Conservation (phyloP, 2,329 filamentous ascomycete species). For the Coniochaeta hoffmannii region DNA sequence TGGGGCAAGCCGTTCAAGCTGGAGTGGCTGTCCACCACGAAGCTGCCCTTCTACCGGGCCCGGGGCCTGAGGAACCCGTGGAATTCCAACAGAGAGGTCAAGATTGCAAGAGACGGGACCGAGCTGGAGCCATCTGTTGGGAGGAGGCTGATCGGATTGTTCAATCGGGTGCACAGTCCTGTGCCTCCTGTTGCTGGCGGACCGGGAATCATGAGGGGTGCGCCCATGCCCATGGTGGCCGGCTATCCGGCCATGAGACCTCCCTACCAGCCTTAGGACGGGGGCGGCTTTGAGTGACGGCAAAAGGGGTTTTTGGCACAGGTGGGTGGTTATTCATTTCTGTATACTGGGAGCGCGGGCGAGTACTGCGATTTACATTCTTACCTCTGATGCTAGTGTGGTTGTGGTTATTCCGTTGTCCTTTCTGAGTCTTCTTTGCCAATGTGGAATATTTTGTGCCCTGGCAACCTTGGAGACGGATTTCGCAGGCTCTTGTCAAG, state of each 20-base stretch:
- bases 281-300: not conserved
- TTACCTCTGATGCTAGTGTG: not conserved
- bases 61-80: conserved; percentile 83
- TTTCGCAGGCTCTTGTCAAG: no score
- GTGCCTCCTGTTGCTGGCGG: conserved; percentile 15
- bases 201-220: not conserved
- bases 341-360: not conserved
- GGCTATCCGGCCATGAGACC: conserved; percentile 29
- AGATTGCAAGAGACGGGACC: conserved; percentile 91
- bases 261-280: conserved; percentile 22
- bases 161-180: conserved; percentile 51
- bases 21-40: conserved; percentile 79
- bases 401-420: not conserved
- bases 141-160: conserved; percentile 68
- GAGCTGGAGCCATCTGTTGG: conserved; percentile 83
- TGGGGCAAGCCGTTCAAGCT: conserved; percentile 91
- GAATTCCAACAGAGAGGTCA: conserved; percentile 93
- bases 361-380: not conserved
- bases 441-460: not conserved
- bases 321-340: not conserved
- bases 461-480: not conserved
- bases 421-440: not conserved
- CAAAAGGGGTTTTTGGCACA: not conserved
- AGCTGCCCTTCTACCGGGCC: conserved; percentile 83
- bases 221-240: conserved; percentile 23